Evolutionary conservation across 495 filamentous ascomycete genomes (phyloP).

Genomic region (Delitschia confertaspora): DNA sequence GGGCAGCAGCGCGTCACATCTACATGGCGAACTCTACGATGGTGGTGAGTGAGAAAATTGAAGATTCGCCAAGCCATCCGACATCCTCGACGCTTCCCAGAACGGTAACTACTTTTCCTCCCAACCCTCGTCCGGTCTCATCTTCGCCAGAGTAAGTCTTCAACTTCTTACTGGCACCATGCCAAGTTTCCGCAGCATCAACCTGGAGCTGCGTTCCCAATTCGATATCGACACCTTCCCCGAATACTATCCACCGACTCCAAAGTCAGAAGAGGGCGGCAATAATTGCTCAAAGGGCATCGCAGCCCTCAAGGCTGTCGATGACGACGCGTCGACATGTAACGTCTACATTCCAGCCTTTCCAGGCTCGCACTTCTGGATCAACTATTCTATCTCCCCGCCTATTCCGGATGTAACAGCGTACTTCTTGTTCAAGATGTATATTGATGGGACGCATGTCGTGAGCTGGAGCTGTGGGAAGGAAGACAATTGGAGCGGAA

Average conservation of each 20-base stretch:
- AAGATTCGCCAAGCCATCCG: too few relatives aligned
- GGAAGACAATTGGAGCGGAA: slow-evolving; percentile 34
- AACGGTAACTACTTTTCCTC: neutral
- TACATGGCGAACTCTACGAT: too few relatives aligned
- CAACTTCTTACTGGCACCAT: too few relatives aligned
- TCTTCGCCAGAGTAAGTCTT: neutral
- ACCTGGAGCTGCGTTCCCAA: slow-evolving; percentile 25
- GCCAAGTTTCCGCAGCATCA: slow-evolving; percentile 27
- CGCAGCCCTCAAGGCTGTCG: neutral
- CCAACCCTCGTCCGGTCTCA: neutral
- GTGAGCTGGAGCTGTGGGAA: slow-evolving; percentile 37
- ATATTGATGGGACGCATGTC: slow-evolving; percentile 31
- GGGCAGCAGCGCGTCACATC: too few relatives aligned
- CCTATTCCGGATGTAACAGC: slow-evolving; percentile 30
- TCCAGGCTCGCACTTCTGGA: slow-evolving; percentile 36
- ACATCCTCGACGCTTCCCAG: too few relatives aligned
- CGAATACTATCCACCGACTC: slow-evolving; percentile 16
- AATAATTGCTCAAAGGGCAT: neutral
- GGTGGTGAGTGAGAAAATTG: too few relatives aligned
- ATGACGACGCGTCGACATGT: slow-evolving; percentile 17
- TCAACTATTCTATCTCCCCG: slow-evolving; percentile 33
- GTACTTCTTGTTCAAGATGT: slow-evolving; percentile 40
- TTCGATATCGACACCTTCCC: slow-evolving; percentile 23
- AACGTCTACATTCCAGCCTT: slow-evolving; percentile 32
- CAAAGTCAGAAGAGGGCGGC: neutral